Evolutionary conservation across 768 basidiomycete species (phyloP).

Genomic region (Chlorophyllum brunneum): DNA sequence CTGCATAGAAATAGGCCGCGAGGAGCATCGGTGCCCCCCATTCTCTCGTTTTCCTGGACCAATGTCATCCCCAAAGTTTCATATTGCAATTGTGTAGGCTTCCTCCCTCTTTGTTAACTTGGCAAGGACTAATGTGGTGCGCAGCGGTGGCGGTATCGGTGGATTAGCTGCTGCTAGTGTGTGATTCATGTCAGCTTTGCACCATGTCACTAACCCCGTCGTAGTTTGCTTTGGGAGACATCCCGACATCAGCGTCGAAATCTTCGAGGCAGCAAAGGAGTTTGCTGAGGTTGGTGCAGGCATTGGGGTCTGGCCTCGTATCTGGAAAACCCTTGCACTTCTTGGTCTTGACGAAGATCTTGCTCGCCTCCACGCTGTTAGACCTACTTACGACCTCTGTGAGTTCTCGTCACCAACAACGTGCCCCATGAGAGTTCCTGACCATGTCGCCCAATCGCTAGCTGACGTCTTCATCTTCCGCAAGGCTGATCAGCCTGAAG

Average conservation of each 20-base stretch:
- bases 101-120: neutral
- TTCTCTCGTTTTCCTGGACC: neutral
- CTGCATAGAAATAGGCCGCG: neutral
- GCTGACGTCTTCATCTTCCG: conserved; percentile 21
- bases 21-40: neutral
- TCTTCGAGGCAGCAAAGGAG: conserved; percentile 41
- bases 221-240: conserved; percentile 23
- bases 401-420: conserved; percentile 2
- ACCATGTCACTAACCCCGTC: neutral
- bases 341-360: conserved; percentile 37
- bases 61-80: conserved; percentile 13
- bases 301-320: conserved; percentile 37
- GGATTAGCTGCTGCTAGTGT: conserved; percentile 25
- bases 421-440: neutral
- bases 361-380: conserved; percentile 17
- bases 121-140: neutral
- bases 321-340: conserved; percentile 36
- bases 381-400: conserved; percentile 24
- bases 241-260: conserved; percentile 35
- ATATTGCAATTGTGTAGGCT: conserved; percentile 18
- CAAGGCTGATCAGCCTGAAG: conserved; percentile 21
- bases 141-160: conserved; percentile 30
- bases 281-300: conserved; percentile 44
- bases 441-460: neutral
- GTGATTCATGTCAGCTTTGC: conserved; percentile 5